phyloP scores from a whole-genome alignment of 2,329 filamentous ascomycete genomes.

The Alternaria novae-zelandiae region DNA sequence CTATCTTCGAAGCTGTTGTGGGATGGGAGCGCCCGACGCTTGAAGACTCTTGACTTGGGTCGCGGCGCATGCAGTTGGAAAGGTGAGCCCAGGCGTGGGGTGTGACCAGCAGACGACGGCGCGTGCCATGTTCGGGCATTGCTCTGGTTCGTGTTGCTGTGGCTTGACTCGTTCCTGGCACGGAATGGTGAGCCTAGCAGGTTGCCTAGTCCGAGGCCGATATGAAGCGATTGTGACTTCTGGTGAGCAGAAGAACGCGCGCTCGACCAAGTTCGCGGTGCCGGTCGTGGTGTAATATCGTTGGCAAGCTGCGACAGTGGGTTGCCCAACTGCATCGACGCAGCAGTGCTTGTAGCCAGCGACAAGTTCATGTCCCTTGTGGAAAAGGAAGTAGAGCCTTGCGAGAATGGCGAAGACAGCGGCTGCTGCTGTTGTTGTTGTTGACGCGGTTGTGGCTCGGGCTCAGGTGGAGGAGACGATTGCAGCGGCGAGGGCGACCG shows the following conservation, averaged over 20 bases:
- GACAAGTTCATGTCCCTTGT: slow-evolving; percentile 60
- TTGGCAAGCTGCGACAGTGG: slow-evolving; percentile 55
- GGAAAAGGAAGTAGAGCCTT: slow-evolving; percentile 47
- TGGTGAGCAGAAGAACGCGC: slow-evolving; percentile 58
- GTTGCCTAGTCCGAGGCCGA: slow-evolving; percentile 52
- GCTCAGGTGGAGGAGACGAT: slow-evolving; percentile 43
- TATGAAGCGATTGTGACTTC: slow-evolving; percentile 59
- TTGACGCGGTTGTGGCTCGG: slow-evolving; percentile 38
- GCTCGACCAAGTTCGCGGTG: slow-evolving; percentile 51
- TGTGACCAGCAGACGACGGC: slow-evolving; percentile 27
- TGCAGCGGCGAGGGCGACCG: slow-evolving; percentile 66
- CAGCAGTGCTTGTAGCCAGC: slow-evolving; percentile 58
- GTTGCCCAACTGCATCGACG: slow-evolving; percentile 59
- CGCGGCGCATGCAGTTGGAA: slow-evolving; percentile 61
- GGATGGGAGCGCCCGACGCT: slow-evolving; percentile 60
- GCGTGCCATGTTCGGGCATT: slow-evolving; percentile 46
- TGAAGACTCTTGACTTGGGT: slow-evolving; percentile 60
- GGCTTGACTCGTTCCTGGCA: slow-evolving; percentile 37
- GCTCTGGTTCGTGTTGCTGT: slow-evolving; percentile 32
- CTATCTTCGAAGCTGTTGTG: slow-evolving; percentile 61
- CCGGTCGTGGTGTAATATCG: slow-evolving; percentile 42
- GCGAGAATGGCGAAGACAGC: slow-evolving; percentile 47
- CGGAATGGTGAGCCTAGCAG: slow-evolving; percentile 54
- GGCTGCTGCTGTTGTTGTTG: slow-evolving; percentile 35
- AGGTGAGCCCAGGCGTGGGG: slow-evolving; percentile 56